Base-by-base conservation (phyloP, 208 protist species). In the Trypanosomatidae sp. region DNA sequence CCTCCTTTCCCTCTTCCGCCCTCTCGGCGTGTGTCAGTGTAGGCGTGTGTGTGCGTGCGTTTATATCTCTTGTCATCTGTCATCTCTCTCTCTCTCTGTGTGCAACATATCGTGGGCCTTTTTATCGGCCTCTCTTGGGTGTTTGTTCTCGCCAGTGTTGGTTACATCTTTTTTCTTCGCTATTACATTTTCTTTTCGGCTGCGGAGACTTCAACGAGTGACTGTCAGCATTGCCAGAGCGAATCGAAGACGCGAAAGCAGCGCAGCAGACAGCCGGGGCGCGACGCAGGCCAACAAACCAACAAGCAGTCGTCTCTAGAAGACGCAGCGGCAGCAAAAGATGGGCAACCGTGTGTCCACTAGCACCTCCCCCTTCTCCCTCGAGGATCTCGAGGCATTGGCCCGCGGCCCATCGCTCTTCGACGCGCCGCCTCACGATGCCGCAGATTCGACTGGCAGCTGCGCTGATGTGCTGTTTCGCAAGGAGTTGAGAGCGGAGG, bases 311-410 rank as follows among this genome's bases (percentile, higher is more conserved):
- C 22, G 1, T 12, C 6, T 71, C 8, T 41, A 25, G 5, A 33
- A n/a, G 25, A 25, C 36, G 36, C 36, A 58, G 53, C 10, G 53
- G 53, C 53, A 19, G 53, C 25, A n/a, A 33, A 62, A 22, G 30
- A 94, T 95, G 90, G 90, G 90, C 28, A 91, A 89, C 47, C 76
- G 74, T 12, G 69, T 88, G 13, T 91, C 82, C 30, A 95, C 90
- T 8, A 83, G 85, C 70, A 41, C 64, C 0, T 55, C 77, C 0
- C 83, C 87, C 1, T 83, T 91, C 71, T 80, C 85, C 15, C 43
- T 90, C 43, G 83, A 90, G 49, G 83, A 85, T 33, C 67, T 83
- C 44, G 76, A 81, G 33, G 74, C 62, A 15, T 71, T 74, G 47
- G 71, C 71, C 22, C 71, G 67, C 22, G 33, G 49, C 9, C 41